Conservation (phyloP, 1,139 yeast species). For the Diutina mesorugosa region DNA sequence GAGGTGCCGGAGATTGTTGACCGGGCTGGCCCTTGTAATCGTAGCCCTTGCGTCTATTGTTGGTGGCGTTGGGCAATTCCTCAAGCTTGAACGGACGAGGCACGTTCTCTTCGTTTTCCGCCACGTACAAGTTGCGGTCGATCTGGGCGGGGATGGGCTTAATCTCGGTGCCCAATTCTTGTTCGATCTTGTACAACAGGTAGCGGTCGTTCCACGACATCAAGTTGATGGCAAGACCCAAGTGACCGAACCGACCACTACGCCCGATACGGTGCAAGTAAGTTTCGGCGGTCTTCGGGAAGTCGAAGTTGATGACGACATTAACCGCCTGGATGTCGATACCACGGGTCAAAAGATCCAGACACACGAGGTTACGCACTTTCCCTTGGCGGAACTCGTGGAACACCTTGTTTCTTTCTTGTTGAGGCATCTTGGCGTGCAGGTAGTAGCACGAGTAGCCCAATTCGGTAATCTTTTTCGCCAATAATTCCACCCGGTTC, state of each 20-base stretch:
- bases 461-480: slow-evolving; percentile 89
- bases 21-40: slow-evolving; percentile 39
- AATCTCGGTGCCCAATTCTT: slow-evolving; percentile 94
- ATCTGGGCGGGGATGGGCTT: slow-evolving; percentile 89
- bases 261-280: slow-evolving; percentile 98
- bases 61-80: slow-evolving; percentile 36
- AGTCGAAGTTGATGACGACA: slow-evolving; percentile 94
- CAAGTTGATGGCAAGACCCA: slow-evolving; percentile 92
- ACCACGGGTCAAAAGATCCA: slow-evolving; percentile 95
- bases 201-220: slow-evolving; percentile 96
- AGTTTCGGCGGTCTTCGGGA: slow-evolving; percentile 97
- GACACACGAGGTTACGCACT: slow-evolving; percentile 92
- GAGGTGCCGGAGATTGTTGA: neutral
- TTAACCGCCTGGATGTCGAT: slow-evolving; percentile 98
- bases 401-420: slow-evolving; percentile 93
- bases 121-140: slow-evolving; percentile 81
- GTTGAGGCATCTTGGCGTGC: slow-evolving; percentile 96
- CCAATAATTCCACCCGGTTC: slow-evolving; percentile 86
- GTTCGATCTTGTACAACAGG: slow-evolving; percentile 88
- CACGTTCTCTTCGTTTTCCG: slow-evolving; percentile 61
- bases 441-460: slow-evolving; percentile 96
- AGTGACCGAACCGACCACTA: slow-evolving; percentile 97
- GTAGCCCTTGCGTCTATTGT: slow-evolving; percentile 13
- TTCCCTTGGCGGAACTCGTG: slow-evolving; percentile 98
- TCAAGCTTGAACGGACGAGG: slow-evolving; percentile 83